Evolutionary conservation across 2,329 filamentous ascomycete species (phyloP).

Genomic region (Alternaria brassicae): DNA sequence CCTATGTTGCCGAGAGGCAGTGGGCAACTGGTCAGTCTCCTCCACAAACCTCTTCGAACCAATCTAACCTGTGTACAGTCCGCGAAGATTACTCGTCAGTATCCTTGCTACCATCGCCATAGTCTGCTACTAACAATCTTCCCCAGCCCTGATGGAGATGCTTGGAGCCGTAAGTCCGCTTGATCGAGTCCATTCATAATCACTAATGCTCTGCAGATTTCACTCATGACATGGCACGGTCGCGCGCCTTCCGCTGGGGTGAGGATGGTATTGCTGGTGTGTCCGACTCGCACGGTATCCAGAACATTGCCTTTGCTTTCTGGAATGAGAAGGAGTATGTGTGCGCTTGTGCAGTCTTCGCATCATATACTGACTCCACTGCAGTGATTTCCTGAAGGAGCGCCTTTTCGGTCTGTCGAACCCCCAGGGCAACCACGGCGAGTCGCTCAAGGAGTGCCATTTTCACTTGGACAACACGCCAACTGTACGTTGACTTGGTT

Average conservation of each 20-base stretch:
- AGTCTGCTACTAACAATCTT: slow-evolving; percentile 35
- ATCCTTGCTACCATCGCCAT: slow-evolving; percentile 12
- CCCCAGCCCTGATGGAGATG: slow-evolving; percentile 78
- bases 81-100: slow-evolving; percentile 87
- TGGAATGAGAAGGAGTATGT: slow-evolving; percentile 96
- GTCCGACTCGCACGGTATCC: slow-evolving; percentile 86
- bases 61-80: slow-evolving; percentile 61
- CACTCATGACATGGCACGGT: slow-evolving; percentile 88
- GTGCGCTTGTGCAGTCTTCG: not conserved
- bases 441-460: slow-evolving; percentile 95
- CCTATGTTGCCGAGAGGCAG: slow-evolving; percentile 91
- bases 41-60: not conserved
- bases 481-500: slow-evolving; percentile 57
- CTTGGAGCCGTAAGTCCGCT: slow-evolving; percentile 82
- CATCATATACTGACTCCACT: slow-evolving; percentile 49
- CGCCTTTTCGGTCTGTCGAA: slow-evolving; percentile 94
- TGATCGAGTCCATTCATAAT: not conserved
- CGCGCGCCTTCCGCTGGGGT: slow-evolving; percentile 90
- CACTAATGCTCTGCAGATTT: slow-evolving; percentile 70
- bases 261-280: slow-evolving; percentile 97
- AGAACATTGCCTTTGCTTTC: slow-evolving; percentile 95
- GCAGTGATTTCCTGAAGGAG: slow-evolving; percentile 90
- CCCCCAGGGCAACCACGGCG: slow-evolving; percentile 95
- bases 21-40: slow-evolving; percentile 81
- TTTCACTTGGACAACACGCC: slow-evolving; percentile 97